Conservation (phyloP, 495 filamentous ascomycete species). For the Penicillium maclennaniae region DNA sequence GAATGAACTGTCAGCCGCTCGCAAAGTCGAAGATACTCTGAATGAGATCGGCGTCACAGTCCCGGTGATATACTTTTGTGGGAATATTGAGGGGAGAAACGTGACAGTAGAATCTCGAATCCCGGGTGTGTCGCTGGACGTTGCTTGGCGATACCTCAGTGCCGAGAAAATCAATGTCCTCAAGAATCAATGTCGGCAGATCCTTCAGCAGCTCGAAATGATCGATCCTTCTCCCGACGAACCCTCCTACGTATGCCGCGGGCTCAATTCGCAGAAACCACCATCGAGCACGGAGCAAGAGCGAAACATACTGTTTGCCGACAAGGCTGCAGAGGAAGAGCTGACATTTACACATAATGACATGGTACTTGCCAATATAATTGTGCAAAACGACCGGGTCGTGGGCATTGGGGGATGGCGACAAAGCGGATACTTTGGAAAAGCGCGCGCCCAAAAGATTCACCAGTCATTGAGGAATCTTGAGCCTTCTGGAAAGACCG, state of each 20-base stretch:
- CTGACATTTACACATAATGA: conserved; percentile 38
- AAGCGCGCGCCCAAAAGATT: conserved; percentile 28
- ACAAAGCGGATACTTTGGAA: conserved; percentile 43
- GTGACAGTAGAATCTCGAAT: conserved; percentile 41
- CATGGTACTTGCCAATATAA: conserved; percentile 36
- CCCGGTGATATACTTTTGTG: conserved; percentile 40
- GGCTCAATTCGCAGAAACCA: conserved; percentile 31
- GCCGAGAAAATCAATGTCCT: conserved; percentile 28
- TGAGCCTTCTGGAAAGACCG: conserved; percentile 7
- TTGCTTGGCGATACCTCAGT: conserved; percentile 40
- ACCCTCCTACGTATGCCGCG: conserved; percentile 38
- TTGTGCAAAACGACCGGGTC: conserved; percentile 35
- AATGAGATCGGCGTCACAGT: conserved; percentile 33
- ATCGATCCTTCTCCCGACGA: conserved; percentile 23
- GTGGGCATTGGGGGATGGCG: conserved; percentile 42
- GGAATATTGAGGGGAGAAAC: conserved; percentile 38
- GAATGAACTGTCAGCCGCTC: conserved; percentile 38
- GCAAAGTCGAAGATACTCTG: conserved; percentile 36
- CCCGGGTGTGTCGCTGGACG: conserved; percentile 43
- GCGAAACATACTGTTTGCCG: conserved; percentile 32
- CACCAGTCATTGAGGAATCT: conserved; percentile 33
- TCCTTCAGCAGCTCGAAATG: conserved; percentile 27
- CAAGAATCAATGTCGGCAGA: conserved; percentile 37
- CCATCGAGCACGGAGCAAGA: conserved; percentile 25
- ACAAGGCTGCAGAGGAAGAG: conserved; percentile 22